These are phyloP conservation scores for Zasmidium angulare DNA, from an alignment of 2,329 filamentous ascomycete genomes.

Conservation along the genomic window DNA sequence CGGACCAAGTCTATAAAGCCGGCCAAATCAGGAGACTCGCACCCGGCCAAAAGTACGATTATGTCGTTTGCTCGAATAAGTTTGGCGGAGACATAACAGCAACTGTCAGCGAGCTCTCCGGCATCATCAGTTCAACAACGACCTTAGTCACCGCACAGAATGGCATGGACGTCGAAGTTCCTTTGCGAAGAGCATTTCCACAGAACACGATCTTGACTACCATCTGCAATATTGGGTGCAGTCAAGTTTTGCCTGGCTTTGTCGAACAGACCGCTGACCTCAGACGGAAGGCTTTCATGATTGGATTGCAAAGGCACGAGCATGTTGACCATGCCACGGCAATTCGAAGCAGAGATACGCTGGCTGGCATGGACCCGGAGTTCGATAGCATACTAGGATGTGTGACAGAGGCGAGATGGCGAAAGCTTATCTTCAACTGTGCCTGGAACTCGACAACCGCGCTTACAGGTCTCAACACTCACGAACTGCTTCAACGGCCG, in stretches of 20 bases:
- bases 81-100: slow-evolving; percentile 17
- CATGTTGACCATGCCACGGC: background rate
- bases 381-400: slow-evolving; percentile 20
- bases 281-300: slow-evolving; percentile 18
- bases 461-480: slow-evolving; percentile 22
- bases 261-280: slow-evolving; percentile 22
- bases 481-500: slow-evolving; percentile 17
- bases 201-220: slow-evolving; percentile 24
- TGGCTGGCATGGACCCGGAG: slow-evolving; percentile 19
- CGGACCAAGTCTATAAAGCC: slow-evolving; percentile 19
- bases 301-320: slow-evolving; percentile 12
- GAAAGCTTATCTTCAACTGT: slow-evolving; percentile 26
- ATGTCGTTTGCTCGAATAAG: slow-evolving; percentile 27
- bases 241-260: slow-evolving; percentile 19
- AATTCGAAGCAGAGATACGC: slow-evolving; percentile 6
- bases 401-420: slow-evolving; percentile 24
- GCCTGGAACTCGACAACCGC: slow-evolving; percentile 26
- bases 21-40: slow-evolving; percentile 2
- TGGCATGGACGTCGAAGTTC: slow-evolving; percentile 25
- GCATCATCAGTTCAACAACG: slow-evolving; percentile 16
- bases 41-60: slow-evolving; percentile 20
- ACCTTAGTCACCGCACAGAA: slow-evolving; percentile 26
- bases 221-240: slow-evolving; percentile 26
- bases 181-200: slow-evolving; percentile 20
- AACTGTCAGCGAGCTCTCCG: slow-evolving; percentile 16